Conservation (phyloP, 2,329 filamentous ascomycete species). For the Bipolaris cookei region DNA sequence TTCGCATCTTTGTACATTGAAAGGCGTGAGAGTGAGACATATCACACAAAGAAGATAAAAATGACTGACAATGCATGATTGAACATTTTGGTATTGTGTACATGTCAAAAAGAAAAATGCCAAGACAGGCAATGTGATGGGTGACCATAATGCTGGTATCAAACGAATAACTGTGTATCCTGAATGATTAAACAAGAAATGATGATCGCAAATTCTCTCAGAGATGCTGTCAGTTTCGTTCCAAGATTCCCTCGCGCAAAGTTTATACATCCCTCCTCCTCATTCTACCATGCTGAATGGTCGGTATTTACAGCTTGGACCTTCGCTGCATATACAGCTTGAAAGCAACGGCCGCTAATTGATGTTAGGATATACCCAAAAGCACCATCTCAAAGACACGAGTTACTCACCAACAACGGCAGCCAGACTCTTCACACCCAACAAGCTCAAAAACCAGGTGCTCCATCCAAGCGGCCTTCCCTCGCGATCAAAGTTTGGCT, state of each 20-base stretch:
- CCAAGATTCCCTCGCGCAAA: no score
- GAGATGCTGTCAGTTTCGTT: no score
- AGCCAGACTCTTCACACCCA: constrained; percentile 41
- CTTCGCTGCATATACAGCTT: constrained; percentile 13
- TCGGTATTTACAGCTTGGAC: constrained; percentile 3
- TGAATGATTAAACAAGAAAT: no score
- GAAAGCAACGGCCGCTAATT: constrained; percentile 10
- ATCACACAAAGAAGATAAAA: not conserved
- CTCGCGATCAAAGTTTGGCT: constrained; percentile 67
- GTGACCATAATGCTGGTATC: not conserved
- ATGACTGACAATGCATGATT: no score
- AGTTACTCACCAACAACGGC: constrained; percentile 42
- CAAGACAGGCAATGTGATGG: not conserved
- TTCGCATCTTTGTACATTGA: no score
- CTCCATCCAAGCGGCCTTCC: constrained; percentile 51
- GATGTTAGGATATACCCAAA: no score
- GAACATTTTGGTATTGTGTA: no score
- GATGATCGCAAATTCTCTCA: no score
- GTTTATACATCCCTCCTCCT: no score
- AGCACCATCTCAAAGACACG: no score
- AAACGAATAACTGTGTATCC: not conserved
- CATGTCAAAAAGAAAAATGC: not conserved
- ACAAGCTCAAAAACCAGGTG: constrained; percentile 40
- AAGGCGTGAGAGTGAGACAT: not conserved
- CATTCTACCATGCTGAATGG: not conserved